phyloP scores from a whole-genome alignment of 306 rosid genomes.

The Lablab purpureus region DNA sequence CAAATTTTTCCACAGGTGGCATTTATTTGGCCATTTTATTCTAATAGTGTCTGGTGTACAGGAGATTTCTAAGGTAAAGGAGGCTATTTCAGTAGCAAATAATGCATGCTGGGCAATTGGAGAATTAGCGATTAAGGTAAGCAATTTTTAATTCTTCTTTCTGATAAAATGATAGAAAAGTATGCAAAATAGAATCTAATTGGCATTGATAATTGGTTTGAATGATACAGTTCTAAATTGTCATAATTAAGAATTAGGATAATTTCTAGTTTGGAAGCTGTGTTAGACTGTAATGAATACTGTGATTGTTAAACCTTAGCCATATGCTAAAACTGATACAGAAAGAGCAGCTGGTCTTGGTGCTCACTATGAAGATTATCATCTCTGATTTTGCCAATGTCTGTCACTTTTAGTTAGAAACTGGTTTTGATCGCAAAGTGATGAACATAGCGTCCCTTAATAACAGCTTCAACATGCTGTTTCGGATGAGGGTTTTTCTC shows the following conservation, averaged over 20 bases:
- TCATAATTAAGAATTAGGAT: constrained; percentile 4
- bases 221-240: constrained; percentile 14
- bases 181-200: constrained; percentile 29
- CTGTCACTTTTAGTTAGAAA: too few relatives aligned
- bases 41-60: constrained; percentile 48
- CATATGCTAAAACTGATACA: constrained; percentile 4
- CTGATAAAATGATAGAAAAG: constrained; percentile 23
- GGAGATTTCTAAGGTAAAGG: constrained; percentile 84
- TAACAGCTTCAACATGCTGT: too few relatives aligned
- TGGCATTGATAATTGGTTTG: constrained; percentile 28
- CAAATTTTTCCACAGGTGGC: constrained; percentile 3
- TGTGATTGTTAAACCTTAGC: background rate
- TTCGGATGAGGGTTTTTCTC: background rate
- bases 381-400: too few relatives aligned
- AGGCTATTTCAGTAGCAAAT: constrained; percentile 92
- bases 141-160: constrained; percentile 41
- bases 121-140: constrained; percentile 94
- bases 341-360: background rate
- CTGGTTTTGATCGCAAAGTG: too few relatives aligned
- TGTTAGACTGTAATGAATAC: constrained; percentile 19
- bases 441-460: too few relatives aligned
- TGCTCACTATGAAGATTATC: too few relatives aligned
- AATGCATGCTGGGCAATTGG: constrained; percentile 99
- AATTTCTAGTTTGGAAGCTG: background rate
- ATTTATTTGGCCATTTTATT: constrained; percentile 41